Evolutionary conservation across 208 protist species (phyloP), one percentile per base, ranked within the genome.

Genomic region (Wallacemonas rigidus): DNA sequence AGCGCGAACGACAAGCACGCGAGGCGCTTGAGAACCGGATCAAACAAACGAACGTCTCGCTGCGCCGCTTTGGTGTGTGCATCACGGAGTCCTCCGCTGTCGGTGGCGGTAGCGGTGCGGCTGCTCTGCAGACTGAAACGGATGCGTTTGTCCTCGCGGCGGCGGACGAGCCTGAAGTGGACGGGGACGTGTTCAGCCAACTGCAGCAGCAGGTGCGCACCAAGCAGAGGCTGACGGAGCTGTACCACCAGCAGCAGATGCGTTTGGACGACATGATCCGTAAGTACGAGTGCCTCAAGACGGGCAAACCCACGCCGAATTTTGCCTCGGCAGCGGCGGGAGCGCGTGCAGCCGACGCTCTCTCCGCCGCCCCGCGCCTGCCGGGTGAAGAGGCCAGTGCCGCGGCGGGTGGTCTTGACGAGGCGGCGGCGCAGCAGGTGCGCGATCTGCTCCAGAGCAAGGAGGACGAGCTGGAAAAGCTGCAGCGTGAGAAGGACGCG

Each of bases 211-310:
- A 97, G 76, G 68, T 97, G 41, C 90, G 90, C 50, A 83, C 90
- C 8, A 94, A 95, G 84, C 90, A 94, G 68, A 84, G 93, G 38
- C 82, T 97, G 14, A 83, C 85, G 0, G 84, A 95, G 76, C 85
- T 97, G 36, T 77, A 83, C 48, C 93, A 97, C 62, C 87, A 93
- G 73, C 93, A 95, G 56, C 93, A 97, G 63, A 77, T 77, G 63
- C 82, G 82, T 38, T 77, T 97, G 8, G 87, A 93, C 53, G 87
- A 91, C 71, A 88, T 97, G 82, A 77, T 97, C 17, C 85, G 85
- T 60, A 92, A 94, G 69, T 95, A 95, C 71, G 90, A 97, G 69
- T 80, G 94, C 57, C 83, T 96, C 67, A 94, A 93, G 81, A 94
- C 89, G 17, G 91, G 91, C 4, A 81, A 79, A 54, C 80, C 86